Percentiles rank a stretch among this genome's conserved stretches.
Conservation (phyloP, 2,329 filamentous ascomycete genomes). For the Cordyceps tenuipes region DNA sequence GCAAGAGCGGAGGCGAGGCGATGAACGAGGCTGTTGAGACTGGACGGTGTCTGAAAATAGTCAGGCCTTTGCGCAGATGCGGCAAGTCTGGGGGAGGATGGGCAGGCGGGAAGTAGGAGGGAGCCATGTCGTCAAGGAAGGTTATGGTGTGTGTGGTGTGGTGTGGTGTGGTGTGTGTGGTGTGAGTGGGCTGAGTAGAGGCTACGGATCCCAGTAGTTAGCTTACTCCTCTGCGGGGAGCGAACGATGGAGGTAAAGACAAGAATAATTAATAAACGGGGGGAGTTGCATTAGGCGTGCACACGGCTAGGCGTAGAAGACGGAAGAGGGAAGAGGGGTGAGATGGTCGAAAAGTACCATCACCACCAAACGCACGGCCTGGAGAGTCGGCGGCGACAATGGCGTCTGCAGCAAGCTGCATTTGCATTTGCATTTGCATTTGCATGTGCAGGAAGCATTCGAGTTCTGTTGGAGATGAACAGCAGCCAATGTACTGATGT, state of each 20-base stretch:
- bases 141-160: background rate
- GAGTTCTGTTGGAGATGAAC: background rate
- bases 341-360: background rate
- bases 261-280: background rate
- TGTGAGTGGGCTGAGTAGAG: background rate
- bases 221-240: too few species aligned
- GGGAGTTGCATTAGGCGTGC: background rate
- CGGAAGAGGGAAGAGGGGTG: too few species aligned
- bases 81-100: conserved; percentile 7
- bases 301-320: background rate
- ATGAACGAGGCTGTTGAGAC: too few species aligned
- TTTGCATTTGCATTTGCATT: too few species aligned
- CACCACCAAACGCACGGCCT: background rate
- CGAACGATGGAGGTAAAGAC: background rate
- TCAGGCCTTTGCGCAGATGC: background rate
- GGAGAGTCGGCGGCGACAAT: background rate
- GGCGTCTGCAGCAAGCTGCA: background rate
- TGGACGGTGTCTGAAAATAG: background rate
- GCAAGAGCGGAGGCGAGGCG: background rate
- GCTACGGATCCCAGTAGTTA: background rate
- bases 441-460: too few species aligned
- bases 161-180: too few species aligned
- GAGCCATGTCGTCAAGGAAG: background rate
- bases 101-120: background rate
- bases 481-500: background rate